These are phyloP conservation scores for Persicaria tinctoria DNA, from an alignment of 148 eudicot species.

Conservation along the genomic window DNA sequence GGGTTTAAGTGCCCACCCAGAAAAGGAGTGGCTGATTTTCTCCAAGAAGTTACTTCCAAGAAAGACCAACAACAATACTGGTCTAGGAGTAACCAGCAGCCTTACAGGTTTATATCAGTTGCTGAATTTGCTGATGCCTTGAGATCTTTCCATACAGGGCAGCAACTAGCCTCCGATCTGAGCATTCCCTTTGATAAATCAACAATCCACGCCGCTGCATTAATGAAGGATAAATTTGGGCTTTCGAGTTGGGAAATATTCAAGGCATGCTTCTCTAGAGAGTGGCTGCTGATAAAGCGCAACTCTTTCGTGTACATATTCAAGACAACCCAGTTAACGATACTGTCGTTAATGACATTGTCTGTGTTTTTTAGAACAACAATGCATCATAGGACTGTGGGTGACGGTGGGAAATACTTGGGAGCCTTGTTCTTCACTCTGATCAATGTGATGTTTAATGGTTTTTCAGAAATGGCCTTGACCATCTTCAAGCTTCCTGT, in stretches of 20 bases:
- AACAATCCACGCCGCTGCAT: conserved; percentile 51
- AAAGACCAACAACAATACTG: conserved; percentile 82
- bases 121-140: conserved; percentile 47
- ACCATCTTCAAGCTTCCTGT: conserved; percentile 52
- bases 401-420: conserved; percentile 49
- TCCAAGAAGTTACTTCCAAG: conserved; percentile 76
- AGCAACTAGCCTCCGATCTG: conserved; percentile 35
- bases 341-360: conserved; percentile 52
- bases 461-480: conserved; percentile 65
- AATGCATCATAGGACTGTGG: conserved; percentile 40
- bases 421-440: conserved; percentile 70
- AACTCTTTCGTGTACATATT: conserved; percentile 57
- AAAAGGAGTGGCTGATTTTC: conserved; percentile 82
- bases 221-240: conserved; percentile 52
- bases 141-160: conserved; percentile 41
- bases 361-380: conserved; percentile 55
- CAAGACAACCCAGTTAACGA: conserved; percentile 62
- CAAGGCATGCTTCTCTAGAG: conserved; percentile 62
- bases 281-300: conserved; percentile 68
- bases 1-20: conserved; percentile 72
- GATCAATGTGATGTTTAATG: conserved; percentile 57
- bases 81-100: conserved; percentile 32
- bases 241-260: conserved; percentile 51
- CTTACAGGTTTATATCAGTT: conserved; percentile 42
- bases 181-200: conserved; percentile 49